These are phyloP conservation scores for Eucalyptus pauciflora DNA, from an alignment of 345 rosid genomes.

Conservation along the genomic window DNA sequence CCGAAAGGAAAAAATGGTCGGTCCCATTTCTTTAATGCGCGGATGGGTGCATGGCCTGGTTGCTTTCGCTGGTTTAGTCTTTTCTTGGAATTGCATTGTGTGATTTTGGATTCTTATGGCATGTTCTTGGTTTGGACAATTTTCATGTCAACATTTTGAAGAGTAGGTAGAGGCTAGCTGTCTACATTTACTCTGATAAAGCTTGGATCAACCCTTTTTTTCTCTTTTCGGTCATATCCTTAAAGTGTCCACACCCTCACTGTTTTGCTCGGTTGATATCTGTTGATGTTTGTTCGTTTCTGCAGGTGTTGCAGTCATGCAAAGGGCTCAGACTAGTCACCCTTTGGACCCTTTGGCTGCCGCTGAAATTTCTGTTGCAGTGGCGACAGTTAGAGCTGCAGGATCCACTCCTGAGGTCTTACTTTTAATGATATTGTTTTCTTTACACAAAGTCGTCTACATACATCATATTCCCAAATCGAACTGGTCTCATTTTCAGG, in stretches of 20 bases:
- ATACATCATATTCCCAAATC: neutral
- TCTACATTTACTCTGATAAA: neutral
- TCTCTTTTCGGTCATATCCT: neutral
- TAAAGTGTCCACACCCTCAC: neutral
- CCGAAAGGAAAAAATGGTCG: neutral
- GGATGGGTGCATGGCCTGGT: neutral
- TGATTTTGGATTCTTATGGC: neutral
- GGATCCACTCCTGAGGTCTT: conserved; percentile 89
- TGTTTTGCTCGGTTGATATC: neutral
- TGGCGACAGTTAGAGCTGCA: conserved; percentile 87
- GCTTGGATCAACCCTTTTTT: neutral
- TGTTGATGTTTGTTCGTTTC: neutral
- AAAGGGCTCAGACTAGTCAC: conserved; percentile 74
- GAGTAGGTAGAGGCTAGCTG: neutral
- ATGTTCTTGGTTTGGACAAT: neutral
- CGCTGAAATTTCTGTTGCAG: conserved; percentile 84
- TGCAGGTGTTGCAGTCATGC: conserved; percentile 49
- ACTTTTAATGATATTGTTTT: neutral
- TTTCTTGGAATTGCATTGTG: neutral
- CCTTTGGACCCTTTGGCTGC: conserved; percentile 87
- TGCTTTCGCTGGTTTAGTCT: neutral
- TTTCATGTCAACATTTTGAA: neutral
- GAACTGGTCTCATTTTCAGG: neutral
- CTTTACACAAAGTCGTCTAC: neutral
- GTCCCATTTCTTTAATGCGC: neutral